These are phyloP conservation scores for Kluyveromyces nonfermentans DNA, from an alignment of 805 yeast genomes.

Conservation along the genomic window DNA sequence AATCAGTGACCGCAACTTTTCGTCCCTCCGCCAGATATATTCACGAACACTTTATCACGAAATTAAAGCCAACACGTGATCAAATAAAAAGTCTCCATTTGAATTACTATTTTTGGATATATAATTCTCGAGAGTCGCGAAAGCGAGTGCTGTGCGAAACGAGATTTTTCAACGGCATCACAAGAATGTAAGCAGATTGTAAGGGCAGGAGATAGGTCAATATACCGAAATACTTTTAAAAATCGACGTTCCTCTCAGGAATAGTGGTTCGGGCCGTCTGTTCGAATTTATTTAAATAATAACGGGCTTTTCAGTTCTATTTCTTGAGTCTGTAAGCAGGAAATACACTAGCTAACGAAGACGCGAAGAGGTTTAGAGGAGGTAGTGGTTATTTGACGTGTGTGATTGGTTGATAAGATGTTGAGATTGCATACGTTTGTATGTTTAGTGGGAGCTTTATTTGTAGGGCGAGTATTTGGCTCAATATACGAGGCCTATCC, in stretches of 20 bases:
- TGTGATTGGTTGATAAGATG: not conserved
- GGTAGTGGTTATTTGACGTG: too few relatives aligned
- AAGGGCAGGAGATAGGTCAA: not conserved
- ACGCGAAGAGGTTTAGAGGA: too few relatives aligned
- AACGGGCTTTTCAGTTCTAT: too few relatives aligned
- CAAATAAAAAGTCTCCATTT: not conserved
- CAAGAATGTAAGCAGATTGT: not conserved
- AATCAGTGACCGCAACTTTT: too few relatives aligned
- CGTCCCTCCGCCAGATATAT: too few relatives aligned
- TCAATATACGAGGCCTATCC: constrained; percentile 28
- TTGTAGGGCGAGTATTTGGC: constrained; percentile 2
- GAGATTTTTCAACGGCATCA: not conserved
- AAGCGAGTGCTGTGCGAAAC: not conserved
- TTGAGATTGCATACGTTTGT: not conserved
- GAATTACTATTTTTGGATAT: not conserved
- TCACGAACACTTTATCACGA: not conserved
- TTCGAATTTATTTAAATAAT: too few relatives aligned
- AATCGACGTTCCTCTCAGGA: too few relatives aligned
- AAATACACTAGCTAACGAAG: not conserved
- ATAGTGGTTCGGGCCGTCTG: too few relatives aligned
- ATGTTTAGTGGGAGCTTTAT: not conserved
- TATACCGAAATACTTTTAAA: too few relatives aligned
- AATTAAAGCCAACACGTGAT: not conserved
- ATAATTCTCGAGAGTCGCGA: not conserved
- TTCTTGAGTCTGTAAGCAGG: not conserved